These are phyloP conservation scores for Actinidia arguta DNA, from an alignment of 179 eudicot genomes.

Conservation along the genomic window DNA sequence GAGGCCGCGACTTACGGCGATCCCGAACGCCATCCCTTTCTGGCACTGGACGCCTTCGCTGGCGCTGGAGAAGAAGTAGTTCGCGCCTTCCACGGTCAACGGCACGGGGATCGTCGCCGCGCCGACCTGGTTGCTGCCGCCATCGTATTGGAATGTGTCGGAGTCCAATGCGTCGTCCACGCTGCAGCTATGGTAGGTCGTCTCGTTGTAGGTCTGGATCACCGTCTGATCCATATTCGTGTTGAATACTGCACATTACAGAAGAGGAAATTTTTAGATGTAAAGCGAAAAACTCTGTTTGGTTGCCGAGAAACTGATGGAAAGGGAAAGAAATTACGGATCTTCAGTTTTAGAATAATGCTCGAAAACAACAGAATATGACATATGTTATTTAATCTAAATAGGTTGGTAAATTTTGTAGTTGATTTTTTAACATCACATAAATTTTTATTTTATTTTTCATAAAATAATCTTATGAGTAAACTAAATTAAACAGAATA, in stretches of 20 bases:
- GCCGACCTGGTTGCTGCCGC: slow-evolving; percentile 42
- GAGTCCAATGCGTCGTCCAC: slow-evolving; percentile 44
- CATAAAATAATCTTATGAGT: too few relatives aligned
- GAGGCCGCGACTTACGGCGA: slow-evolving; percentile 55
- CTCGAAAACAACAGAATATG: too few relatives aligned
- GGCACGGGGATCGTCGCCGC: slow-evolving; percentile 48
- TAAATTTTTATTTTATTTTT: too few relatives aligned
- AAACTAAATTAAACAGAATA: too few relatives aligned
- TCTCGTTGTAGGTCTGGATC: slow-evolving; percentile 64
- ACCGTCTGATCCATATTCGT: slow-evolving; percentile 65
- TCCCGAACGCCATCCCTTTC: slow-evolving; percentile 66
- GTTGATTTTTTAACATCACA: too few relatives aligned
- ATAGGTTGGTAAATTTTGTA: too few relatives aligned
- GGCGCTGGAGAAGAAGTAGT: slow-evolving; percentile 77
- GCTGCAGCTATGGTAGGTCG: slow-evolving; percentile 64
- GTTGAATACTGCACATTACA: slow-evolving; percentile 49
- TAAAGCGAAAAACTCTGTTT: not conserved
- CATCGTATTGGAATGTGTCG: slow-evolving; percentile 52
- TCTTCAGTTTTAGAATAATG: not conserved
- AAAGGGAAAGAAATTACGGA: not conserved
- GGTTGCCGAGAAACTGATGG: not conserved
- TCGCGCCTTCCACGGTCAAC: slow-evolving; percentile 52
- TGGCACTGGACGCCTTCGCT: slow-evolving; percentile 62
- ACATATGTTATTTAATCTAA: too few relatives aligned
- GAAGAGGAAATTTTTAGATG: not conserved